A percentile compares a stretch with the other conserved stretches of the same genome.
Conservation (phyloP, 2,329 filamentous ascomycete species). For the Amauroascus niger region DNA sequence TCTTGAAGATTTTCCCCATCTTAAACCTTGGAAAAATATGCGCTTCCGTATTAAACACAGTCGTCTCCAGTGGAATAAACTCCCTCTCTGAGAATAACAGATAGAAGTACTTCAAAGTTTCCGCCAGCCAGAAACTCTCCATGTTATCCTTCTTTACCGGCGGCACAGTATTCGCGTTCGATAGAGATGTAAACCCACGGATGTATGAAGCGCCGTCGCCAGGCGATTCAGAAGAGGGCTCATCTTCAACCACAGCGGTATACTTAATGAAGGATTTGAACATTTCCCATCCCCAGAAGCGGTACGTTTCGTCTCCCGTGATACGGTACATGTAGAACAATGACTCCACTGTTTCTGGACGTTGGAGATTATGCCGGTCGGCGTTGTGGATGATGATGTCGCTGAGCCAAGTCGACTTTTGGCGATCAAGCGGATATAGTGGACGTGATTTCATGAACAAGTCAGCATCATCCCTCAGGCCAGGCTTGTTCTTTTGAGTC, state of each 20-base stretch:
- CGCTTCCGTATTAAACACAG: slow-evolving; percentile 52
- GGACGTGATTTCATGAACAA: slow-evolving; percentile 29
- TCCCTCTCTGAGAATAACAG: slow-evolving; percentile 63
- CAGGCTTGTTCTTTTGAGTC: slow-evolving; percentile 18
- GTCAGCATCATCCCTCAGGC: slow-evolving; percentile 21
- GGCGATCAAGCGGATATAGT: slow-evolving; percentile 24
- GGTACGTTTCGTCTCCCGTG: slow-evolving; percentile 64
- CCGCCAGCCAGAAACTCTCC: slow-evolving; percentile 85
- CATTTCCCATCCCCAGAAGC: slow-evolving; percentile 80
- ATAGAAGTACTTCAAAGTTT: slow-evolving; percentile 90
- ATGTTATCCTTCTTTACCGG: slow-evolving; percentile 46
- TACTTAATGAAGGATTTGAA: slow-evolving; percentile 60
- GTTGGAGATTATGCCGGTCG: not conserved
- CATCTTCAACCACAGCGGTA: no score
- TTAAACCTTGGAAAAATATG: slow-evolving; percentile 82
- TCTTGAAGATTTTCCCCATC: slow-evolving; percentile 45
- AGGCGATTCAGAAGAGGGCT: no score
- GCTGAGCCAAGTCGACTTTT: slow-evolving; percentile 51
- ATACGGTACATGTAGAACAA: slow-evolving; percentile 88
- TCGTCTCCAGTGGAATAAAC: slow-evolving; percentile 58
- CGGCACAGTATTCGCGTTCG: slow-evolving; percentile 16
- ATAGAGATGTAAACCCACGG: slow-evolving; percentile 52
- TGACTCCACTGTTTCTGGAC: slow-evolving; percentile 77
- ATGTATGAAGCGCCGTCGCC: slow-evolving; percentile 59
- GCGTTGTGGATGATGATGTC: slow-evolving; percentile 49